A percentile compares a stretch with the other conserved stretches of the same genome.
phyloP scores from a whole-genome alignment of 352 stramenopile genomes.

The Phytophthora quininea region DNA sequence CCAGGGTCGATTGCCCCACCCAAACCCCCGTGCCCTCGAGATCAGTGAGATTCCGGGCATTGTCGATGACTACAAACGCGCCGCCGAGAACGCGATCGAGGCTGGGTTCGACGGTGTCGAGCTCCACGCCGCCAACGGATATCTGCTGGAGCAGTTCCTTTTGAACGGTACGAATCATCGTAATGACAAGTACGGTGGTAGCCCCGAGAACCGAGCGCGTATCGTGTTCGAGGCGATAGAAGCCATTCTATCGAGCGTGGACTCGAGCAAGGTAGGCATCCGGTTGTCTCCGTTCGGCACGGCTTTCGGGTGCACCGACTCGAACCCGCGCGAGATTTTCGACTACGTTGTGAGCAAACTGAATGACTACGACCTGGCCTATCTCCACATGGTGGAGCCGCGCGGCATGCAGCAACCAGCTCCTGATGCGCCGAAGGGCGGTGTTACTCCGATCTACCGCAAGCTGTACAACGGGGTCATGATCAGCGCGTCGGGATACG shows the following conservation, averaged over 20 bases:
- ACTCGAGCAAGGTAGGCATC: constrained; percentile 42
- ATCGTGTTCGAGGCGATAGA: constrained; percentile 78
- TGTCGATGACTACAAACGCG: constrained; percentile 34
- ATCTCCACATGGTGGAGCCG: constrained; percentile 61
- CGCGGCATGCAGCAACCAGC: constrained; percentile 35
- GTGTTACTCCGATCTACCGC: constrained; percentile 52
- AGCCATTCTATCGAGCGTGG: constrained; percentile 38
- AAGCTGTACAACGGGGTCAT: constrained; percentile 56
- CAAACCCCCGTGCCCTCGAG: constrained; percentile 66
- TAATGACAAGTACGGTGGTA: constrained; percentile 63
- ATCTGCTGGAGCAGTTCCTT: constrained; percentile 91
- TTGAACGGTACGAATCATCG: constrained; percentile 72
- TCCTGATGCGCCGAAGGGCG: constrained; percentile 37
- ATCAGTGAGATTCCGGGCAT: constrained; percentile 68
- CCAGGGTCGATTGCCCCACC: constrained; percentile 40
- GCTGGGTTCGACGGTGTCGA: constrained; percentile 93
- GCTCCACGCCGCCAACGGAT: constrained; percentile 91
- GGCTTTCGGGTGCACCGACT: constrained; percentile 47
- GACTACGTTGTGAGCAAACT: constrained; percentile 44
- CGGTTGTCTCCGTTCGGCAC: constrained; percentile 41
- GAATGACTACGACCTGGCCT: constrained; percentile 50
- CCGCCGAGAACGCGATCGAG: constrained; percentile 50
- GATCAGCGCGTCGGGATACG: constrained; percentile 54
- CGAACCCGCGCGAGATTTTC: constrained; percentile 45
- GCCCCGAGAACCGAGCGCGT: constrained; percentile 73